Evolutionary conservation across 345 rosid species (phyloP).

Genomic region (Eucalyptus pumila): DNA sequence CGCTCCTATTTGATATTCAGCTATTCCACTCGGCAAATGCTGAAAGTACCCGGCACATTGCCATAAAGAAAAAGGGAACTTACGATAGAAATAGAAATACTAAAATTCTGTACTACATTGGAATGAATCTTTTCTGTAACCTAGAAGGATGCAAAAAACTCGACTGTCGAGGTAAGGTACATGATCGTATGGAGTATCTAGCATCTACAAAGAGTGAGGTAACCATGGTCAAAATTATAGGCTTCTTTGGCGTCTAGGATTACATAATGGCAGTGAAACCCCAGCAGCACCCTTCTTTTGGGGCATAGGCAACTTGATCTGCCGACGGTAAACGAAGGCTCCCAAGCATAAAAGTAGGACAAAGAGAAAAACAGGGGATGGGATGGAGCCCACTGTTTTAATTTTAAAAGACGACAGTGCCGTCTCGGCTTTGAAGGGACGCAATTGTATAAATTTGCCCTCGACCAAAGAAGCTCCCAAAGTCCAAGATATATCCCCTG

Average conservation of each 20-base stretch:
- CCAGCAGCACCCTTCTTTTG: constrained; percentile 13
- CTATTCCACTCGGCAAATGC: background rate
- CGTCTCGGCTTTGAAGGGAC: background rate
- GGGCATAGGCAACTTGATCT: constrained; percentile 35
- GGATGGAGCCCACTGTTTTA: background rate
- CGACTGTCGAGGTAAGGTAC: background rate
- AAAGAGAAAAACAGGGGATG: constrained; percentile 20
- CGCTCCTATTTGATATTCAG: background rate
- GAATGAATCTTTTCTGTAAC: background rate
- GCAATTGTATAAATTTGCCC: constrained; percentile 14
- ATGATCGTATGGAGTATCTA: background rate
- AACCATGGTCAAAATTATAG: background rate
- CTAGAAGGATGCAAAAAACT: background rate
- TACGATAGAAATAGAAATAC: background rate
- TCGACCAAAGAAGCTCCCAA: constrained; percentile 45
- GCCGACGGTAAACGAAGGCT: constrained; percentile 10
- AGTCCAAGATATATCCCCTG: constrained; percentile 56
- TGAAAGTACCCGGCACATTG: background rate
- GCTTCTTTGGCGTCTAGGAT: constrained; percentile 17
- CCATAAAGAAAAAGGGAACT: background rate
- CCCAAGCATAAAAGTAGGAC: constrained; percentile 19
- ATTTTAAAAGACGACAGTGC: background rate
- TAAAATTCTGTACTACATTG: background rate
- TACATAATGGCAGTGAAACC: constrained; percentile 20
- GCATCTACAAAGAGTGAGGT: background rate